Evolutionary conservation across 108 stramenopile genomes (phyloP).

Genomic region (Parietichytrium sp.): DNA sequence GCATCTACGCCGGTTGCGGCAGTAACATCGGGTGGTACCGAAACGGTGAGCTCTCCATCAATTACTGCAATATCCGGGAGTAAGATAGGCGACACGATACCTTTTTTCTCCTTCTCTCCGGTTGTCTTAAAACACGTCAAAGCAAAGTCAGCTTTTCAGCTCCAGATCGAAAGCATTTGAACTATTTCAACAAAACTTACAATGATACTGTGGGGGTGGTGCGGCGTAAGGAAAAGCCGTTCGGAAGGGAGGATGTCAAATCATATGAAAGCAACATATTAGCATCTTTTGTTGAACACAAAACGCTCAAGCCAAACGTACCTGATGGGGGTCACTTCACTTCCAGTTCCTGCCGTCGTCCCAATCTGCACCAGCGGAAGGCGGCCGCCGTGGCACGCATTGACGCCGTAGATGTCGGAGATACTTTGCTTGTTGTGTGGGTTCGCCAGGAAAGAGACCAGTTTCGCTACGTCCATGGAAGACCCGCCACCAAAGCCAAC

Average conservation of each 20-base stretch:
- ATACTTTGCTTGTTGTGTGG: not conserved
- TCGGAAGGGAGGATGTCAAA: too few relatives aligned
- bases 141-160: too few relatives aligned
- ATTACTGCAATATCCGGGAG: constrained; percentile 43
- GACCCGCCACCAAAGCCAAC: constrained; percentile 46
- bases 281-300: too few relatives aligned
- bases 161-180: too few relatives aligned
- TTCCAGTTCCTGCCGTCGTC: constrained; percentile 44
- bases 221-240: too few relatives aligned
- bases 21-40: constrained; percentile 27
- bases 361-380: constrained; percentile 44
- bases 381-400: not conserved
- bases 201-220: too few relatives aligned
- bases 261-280: too few relatives aligned
- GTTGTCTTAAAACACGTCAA: constrained; percentile 36
- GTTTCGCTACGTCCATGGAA: constrained; percentile 39
- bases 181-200: too few relatives aligned
- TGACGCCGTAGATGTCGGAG: constrained; percentile 40
- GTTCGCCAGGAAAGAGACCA: constrained; percentile 31
- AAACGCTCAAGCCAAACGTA: too few relatives aligned
- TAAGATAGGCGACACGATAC: constrained; percentile 36
- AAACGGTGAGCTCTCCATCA: constrained; percentile 39
- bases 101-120: constrained; percentile 40
- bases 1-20: constrained; percentile 43
- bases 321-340: constrained; percentile 43